Conservation (phyloP, 106 monocot genomes). For the Triglochin maritima region DNA sequence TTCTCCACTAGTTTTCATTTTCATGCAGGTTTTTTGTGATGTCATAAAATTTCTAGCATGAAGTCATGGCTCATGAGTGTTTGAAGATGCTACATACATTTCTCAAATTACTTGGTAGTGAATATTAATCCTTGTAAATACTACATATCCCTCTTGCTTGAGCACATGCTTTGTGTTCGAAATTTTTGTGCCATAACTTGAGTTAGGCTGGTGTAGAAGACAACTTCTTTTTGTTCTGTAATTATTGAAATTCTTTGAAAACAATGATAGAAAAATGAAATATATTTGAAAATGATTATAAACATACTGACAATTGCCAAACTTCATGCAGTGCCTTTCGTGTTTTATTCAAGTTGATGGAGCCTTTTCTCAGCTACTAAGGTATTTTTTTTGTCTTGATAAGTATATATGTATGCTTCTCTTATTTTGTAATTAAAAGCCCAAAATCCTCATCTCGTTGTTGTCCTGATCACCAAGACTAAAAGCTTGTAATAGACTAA, state of each 20-base stretch:
- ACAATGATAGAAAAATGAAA: background rate
- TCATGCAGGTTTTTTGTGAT: background rate
- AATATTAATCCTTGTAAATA: background rate
- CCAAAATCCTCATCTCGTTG: too few species aligned
- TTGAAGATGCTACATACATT: background rate
- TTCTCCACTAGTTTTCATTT: constrained; percentile 11
- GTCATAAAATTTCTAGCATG: background rate
- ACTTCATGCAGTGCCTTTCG: constrained; percentile 40
- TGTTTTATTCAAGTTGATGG: constrained; percentile 31
- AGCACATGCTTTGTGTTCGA: background rate
- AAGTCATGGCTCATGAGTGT: background rate
- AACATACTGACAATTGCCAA: background rate
- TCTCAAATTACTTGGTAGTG: background rate
- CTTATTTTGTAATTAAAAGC: too few species aligned
- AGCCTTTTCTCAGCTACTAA: background rate
- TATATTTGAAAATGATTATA: background rate
- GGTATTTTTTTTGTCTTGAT: background rate
- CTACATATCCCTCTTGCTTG: background rate
- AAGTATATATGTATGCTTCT: too few species aligned
- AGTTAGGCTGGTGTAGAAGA: background rate
- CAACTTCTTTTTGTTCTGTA: background rate
- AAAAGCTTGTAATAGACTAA: too few species aligned
- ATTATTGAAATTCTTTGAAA: background rate
- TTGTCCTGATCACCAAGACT: too few species aligned
- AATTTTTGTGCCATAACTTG: background rate